Base-by-base conservation (phyloP, 225 moss, liverwort and hornwort genomes). In the Marchantia paleacea region DNA sequence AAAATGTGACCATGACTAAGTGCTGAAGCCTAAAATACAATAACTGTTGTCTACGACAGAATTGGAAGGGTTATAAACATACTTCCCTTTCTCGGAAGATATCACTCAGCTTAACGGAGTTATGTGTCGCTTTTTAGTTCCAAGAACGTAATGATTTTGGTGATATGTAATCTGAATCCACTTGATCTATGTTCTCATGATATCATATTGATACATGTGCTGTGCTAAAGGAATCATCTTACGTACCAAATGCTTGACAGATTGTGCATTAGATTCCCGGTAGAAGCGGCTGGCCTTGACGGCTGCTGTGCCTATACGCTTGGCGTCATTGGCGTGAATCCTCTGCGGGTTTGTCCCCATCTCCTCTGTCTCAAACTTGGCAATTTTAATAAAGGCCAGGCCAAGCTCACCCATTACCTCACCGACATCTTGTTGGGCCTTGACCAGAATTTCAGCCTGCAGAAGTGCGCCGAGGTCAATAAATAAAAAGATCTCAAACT, bases 371-470 rank as follows among this genome's bases (percentile, higher is more conserved):
- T 99, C 97, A 78, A 99, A 99, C 86, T 99, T 99, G 31, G 93
- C 93, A 89, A 99, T 85, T 84, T 99, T 99, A 54, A 99, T 89
- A 18, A 99, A 94, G 52, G 95, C 94, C 28, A 99, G 88, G 75
- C 97, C 97, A 51, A 99, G 87, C 77, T 99, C 95, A 72, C 97
- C 97, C 95, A 99, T 99, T 13, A 95, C 97, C 86, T 99, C 97
- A 78, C 97, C 95, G 55, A 95, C 92, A 83, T 99, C 97, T 88
- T 99, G 97, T 80, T 99, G 95, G 19, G 87, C 91, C 85, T 99
- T 99, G 76, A 99, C 92, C 76, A 95, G 86, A 49, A 83, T 84
- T 86, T 99, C 97, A 52, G 97, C 97, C 97, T 97, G 87, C 55
- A 75, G 55, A 29, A 54, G 28, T 2, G n/a, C 16, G 52, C 72